Evolutionary conservation across 495 filamentous ascomycete species (phyloP).

Genomic region (Glonium stellatum): DNA sequence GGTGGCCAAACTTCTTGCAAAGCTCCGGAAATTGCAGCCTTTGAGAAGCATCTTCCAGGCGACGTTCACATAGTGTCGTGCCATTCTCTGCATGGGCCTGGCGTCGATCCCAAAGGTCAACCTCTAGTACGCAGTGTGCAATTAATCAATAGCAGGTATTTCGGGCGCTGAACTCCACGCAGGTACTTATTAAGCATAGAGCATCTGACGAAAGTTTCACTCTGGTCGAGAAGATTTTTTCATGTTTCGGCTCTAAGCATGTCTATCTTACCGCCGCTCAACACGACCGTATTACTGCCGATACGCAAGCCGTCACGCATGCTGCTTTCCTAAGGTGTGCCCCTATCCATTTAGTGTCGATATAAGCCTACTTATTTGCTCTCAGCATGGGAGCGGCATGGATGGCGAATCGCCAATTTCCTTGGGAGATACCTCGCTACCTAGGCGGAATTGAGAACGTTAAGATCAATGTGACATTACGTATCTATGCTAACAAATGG

Average conservation of each 20-base stretch:
- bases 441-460: conserved; percentile 97
- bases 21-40: conserved; percentile 88
- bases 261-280: conserved; percentile 79
- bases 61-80: conserved; percentile 95
- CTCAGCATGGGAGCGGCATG: conserved; percentile 89
- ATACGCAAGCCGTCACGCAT: conserved; percentile 96
- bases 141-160: background rate
- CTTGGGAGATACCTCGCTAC: conserved; percentile 90
- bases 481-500: conserved; percentile 98
- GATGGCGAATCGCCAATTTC: conserved; percentile 87
- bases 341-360: background rate
- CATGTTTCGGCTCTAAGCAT: conserved; percentile 71
- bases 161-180: background rate
- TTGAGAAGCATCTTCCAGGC: conserved; percentile 75
- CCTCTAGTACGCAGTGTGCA: conserved; percentile 56
- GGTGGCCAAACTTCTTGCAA: conserved; percentile 98
- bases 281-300: conserved; percentile 95
- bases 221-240: conserved; percentile 72
- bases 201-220: conserved; percentile 67
- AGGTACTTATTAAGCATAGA: conserved; percentile 87
- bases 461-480: conserved; percentile 94
- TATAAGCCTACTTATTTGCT: background rate
- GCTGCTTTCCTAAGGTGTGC: conserved; percentile 70
- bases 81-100: conserved; percentile 93
- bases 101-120: conserved; percentile 77